Conservation (phyloP, 78 protist genomes). For the Guillardia theta region DNA sequence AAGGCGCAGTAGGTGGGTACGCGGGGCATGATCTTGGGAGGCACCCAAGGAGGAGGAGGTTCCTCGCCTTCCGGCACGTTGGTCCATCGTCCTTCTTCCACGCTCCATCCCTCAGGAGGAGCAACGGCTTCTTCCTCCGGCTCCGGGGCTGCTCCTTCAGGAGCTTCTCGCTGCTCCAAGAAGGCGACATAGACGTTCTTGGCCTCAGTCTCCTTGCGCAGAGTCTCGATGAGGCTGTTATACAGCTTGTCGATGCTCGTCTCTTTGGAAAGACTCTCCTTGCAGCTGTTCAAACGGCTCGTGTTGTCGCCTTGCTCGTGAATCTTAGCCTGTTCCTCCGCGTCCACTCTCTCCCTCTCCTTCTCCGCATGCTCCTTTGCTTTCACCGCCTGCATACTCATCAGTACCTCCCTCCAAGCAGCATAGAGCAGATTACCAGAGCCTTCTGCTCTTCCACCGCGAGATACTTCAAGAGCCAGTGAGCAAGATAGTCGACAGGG, state of each 20-base stretch:
- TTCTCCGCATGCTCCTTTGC: background rate
- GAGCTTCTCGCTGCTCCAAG: background rate
- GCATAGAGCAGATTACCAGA: background rate
- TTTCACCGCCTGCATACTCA: too few species aligned
- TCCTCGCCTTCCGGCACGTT: background rate
- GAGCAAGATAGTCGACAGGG: constrained; percentile 14
- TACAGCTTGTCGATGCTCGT: background rate
- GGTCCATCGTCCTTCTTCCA: too few species aligned
- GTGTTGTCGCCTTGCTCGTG: background rate
- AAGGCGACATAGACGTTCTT: background rate
- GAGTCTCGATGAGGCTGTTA: background rate
- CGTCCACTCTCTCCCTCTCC: background rate
- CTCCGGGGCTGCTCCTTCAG: background rate
- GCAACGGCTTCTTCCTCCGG: background rate
- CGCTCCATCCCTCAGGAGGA: background rate
- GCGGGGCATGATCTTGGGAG: background rate
- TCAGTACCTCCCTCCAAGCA: background rate
- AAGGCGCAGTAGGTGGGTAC: background rate
- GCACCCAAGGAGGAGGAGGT: constrained; percentile 4
- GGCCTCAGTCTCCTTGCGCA: background rate
- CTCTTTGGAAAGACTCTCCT: background rate
- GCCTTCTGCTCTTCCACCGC: background rate
- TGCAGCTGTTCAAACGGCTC: too few species aligned
- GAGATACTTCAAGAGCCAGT: constrained; percentile 30
- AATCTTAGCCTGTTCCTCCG: background rate